A percentile compares a stretch with the other conserved stretches of the same genome.
Conservation (phyloP, 2,329 filamentous ascomycete genomes). For the Cladophialophora yegresii region DNA sequence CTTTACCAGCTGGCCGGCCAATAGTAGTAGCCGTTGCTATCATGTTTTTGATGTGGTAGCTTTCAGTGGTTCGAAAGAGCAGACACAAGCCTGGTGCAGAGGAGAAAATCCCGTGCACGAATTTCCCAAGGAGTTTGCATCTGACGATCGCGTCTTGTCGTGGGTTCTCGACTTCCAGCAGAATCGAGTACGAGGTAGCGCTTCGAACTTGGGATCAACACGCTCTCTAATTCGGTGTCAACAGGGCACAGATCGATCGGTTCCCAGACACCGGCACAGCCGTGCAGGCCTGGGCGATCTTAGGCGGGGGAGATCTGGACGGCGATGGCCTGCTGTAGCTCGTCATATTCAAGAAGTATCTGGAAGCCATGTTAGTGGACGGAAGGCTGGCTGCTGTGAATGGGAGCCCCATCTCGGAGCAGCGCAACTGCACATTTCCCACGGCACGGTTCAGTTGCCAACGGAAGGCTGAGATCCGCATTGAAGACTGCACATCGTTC, state of each 20-base stretch:
- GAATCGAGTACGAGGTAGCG: not conserved
- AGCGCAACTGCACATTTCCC: not conserved
- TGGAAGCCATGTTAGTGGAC: not conserved
- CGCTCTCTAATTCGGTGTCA: not conserved
- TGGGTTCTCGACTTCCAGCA: not conserved
- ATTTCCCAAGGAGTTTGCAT: not conserved
- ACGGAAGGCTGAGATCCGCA: not conserved
- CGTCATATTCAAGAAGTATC: not conserved
- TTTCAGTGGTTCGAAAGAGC: conserved; percentile 7
- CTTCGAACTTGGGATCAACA: not conserved
- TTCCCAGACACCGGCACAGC: not conserved
- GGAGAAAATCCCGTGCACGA: not conserved
- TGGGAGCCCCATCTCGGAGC: not conserved
- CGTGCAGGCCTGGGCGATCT: conserved; percentile 7
- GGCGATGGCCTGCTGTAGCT: not conserved
- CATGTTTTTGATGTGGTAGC: conserved; percentile 2
- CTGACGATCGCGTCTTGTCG: not conserved
- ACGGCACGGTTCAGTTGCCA: not conserved
- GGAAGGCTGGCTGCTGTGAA: not conserved
- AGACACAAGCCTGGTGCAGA: not conserved
- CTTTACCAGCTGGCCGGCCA: not conserved
- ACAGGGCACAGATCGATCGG: not conserved
- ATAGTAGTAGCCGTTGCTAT: conserved; percentile 1
- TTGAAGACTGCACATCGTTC: not conserved
- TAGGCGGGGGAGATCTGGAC: not conserved